phyloP scores from a whole-genome alignment of 139 green algal species.

The Coelastrella sp. region DNA sequence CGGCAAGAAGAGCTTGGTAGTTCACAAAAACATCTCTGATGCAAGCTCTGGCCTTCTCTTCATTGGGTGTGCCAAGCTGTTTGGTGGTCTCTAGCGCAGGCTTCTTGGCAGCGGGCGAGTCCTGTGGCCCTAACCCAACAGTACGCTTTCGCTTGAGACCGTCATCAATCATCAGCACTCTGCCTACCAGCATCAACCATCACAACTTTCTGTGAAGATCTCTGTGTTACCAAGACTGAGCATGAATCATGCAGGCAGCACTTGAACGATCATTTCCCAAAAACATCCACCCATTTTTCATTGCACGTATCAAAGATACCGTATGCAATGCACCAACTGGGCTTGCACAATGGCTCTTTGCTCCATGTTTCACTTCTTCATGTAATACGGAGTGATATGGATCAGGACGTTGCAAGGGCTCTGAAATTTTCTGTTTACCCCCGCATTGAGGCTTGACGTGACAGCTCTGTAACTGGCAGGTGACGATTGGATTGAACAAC shows the following conservation, averaged over 20 bases:
- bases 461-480: not conserved
- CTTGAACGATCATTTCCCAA: not conserved
- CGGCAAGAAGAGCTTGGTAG: not conserved
- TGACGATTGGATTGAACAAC: not conserved
- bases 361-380: too few relatives aligned
- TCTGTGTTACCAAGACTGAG: not conserved
- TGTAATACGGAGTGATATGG: too few relatives aligned
- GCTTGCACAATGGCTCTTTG: too few relatives aligned
- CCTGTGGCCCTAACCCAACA: not conserved
- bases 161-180: slow-evolving; percentile 6
- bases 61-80: not conserved
- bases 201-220: not conserved
- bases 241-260: not conserved
- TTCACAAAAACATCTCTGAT: not conserved
- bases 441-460: not conserved
- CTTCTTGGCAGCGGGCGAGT: slow-evolving; percentile 25
- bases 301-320: not conserved
- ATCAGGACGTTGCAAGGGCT: too few relatives aligned
- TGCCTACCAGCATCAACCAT: not conserved
- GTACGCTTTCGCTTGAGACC: not conserved
- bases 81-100: slow-evolving; percentile 5
- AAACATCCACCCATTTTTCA: not conserved
- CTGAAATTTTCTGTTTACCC: too few relatives aligned
- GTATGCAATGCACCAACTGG: too few relatives aligned
- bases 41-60: not conserved